A percentile compares a stretch with the other conserved stretches of the same genome.
phyloP scores from a whole-genome alignment of 345 rosid genomes.

The Pelargonium nanum region DNA sequence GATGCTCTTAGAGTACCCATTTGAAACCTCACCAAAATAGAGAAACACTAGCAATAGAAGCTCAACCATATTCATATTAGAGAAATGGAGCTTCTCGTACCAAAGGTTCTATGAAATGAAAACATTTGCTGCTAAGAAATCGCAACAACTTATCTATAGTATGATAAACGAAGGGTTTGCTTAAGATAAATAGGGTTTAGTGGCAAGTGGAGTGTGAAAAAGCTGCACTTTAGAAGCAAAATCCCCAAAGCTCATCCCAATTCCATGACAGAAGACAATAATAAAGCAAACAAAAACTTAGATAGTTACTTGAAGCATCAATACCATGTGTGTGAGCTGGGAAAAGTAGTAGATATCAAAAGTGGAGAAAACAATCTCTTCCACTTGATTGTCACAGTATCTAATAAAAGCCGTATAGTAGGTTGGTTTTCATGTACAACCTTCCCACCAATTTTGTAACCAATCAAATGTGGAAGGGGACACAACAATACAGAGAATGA shows the following conservation, averaged over 20 bases:
- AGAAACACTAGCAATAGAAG: slow-evolving; percentile 24
- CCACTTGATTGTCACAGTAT: no score
- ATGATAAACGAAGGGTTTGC: no score
- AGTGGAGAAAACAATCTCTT: background rate
- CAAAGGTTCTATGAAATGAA: background rate
- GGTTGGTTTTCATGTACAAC: no score
- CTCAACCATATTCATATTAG: slow-evolving; percentile 25
- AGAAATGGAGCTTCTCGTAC: background rate
- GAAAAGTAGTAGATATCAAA: background rate
- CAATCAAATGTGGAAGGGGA: background rate
- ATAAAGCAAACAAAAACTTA: background rate
- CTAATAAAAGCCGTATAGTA: no score
- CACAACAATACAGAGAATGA: no score
- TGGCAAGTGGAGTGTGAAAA: background rate
- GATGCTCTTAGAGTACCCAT: slow-evolving; percentile 28
- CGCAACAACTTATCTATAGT: background rate
- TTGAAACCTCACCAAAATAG: slow-evolving; percentile 20
- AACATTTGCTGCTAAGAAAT: background rate
- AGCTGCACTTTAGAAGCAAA: background rate
- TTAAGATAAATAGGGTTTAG: no score
- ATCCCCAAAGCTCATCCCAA: background rate
- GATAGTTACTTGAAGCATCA: background rate
- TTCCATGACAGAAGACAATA: no score
- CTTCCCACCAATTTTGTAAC: background rate
- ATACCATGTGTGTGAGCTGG: background rate